Evolutionary conservation across 306 rosid species (phyloP), one percentile per base, ranked within the genome.

Genomic region (Vigna unguiculata): DNA sequence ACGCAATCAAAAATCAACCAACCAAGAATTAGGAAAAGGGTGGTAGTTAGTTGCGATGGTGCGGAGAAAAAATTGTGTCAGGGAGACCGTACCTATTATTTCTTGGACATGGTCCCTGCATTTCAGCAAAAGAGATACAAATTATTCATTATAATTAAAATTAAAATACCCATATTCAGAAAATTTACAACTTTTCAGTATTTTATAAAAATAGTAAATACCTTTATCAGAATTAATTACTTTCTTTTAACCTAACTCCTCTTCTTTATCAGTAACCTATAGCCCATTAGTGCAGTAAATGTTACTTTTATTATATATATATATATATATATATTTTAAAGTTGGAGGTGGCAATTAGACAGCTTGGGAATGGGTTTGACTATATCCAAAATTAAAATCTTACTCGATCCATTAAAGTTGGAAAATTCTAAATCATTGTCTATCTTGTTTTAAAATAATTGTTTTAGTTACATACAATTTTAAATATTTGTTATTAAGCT

Each of bases 1-100:
- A 65, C 71, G 52, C 69, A 63, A 63, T 62, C 9, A 34, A 63
- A 63, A 63, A 38, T 36, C 30, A 40, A 64, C 48, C 68, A 34
- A n/a, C 48, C 68, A 34, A n/a, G 28, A 36, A 63, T 36, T 38
- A 63, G 49, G 69, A 38, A 63, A 22, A 17, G 69, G 11, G 71
- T 12, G 32, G 51, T 65, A 17, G 71, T 40, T 65, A 65, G 71
- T 65, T 40, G 70, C 47, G 16, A n/a, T 63, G 69, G 2, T 36
- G 9, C 14, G 52, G 71, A 65, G 52, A 19, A 20, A 40, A 9
- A 9, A 10, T 19, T 64, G 51, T 64, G 32, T 20, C 47, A 64
- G 51, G 4, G 4, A 2, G 51, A 64, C 70, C 30, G 47, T 62
- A 63, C 69, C 5, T 61, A 63, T n/a, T 11, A 19, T 38, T 65